phyloP scores from a whole-genome alignment of 805 yeast species.

The Wickerhamomyces pijperi region DNA sequence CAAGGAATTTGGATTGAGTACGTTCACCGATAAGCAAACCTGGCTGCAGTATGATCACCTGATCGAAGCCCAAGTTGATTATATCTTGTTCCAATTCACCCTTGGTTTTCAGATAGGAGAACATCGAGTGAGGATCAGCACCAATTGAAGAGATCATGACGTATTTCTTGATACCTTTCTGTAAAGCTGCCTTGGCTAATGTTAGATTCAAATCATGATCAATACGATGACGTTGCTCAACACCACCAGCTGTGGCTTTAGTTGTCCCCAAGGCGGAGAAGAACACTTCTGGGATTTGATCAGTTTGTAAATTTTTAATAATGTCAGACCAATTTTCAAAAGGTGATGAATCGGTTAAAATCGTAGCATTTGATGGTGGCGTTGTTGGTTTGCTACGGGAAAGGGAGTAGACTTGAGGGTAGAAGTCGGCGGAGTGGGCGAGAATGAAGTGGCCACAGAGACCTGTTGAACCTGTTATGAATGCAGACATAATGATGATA shows the following conservation, averaged over 20 bases:
- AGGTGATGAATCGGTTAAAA: constrained; percentile 34
- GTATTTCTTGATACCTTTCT: constrained; percentile 53
- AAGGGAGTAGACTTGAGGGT: constrained; percentile 34
- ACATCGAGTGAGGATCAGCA: constrained; percentile 45
- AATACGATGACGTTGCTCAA: constrained; percentile 57
- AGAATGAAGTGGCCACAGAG: constrained; percentile 55
- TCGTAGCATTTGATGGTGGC: constrained; percentile 12
- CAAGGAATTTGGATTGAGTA: constrained; percentile 26
- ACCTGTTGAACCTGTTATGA: constrained; percentile 69
- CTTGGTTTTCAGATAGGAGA: constrained; percentile 57
- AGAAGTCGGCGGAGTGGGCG: constrained; percentile 27
- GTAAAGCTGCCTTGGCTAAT: constrained; percentile 65
- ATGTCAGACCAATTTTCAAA: constrained; percentile 35
- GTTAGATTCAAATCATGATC: constrained; percentile 65
- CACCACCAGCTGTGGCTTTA: constrained; percentile 56
- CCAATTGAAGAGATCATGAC: constrained; percentile 59
- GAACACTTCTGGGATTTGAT: constrained; percentile 21
- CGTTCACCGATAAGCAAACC: constrained; percentile 65
- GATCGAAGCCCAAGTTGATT: constrained; percentile 49
- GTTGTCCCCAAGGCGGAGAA: constrained; percentile 74
- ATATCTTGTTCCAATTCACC: constrained; percentile 70
- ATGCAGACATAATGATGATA: constrained; percentile 7
- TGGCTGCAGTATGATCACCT: constrained; percentile 68
- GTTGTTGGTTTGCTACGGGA: constrained; percentile 29
- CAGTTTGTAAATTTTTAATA: constrained; percentile 12